Base-by-base conservation (phyloP, 208 protist genomes). In the Leishmania tropica region DNA sequence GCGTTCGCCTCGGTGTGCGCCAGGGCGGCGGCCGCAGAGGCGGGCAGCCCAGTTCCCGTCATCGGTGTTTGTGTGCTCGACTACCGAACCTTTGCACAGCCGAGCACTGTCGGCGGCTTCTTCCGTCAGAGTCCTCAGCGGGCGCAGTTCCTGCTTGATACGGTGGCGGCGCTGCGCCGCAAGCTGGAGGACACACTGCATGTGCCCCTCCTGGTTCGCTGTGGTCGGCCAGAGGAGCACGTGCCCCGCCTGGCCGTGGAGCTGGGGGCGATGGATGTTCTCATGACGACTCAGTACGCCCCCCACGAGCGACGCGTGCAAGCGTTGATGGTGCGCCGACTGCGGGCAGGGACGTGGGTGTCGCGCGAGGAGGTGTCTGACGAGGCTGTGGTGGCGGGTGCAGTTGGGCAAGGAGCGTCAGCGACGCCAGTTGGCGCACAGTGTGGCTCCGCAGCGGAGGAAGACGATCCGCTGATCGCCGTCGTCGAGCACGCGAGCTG, bases 241-340 rank as follows among this genome's bases (percentile, higher is more conserved):
- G 83, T 98, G 42, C 95, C 95, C 17, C 90, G 93, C 3, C 86
- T 96, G 17, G 88, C 88, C 2, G 84, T 93, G 24, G 92, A 98
- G 89, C 90, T 95, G 56, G 85, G 90, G 10, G 93, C 93, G 24
- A 81, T 75, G 24, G 89, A 94, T 76, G 91, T 98, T 40, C 96
- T 95, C 80, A 45, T 96, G 78, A 96, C 95, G 31, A 98, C 95
- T 77, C 95, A 98, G 84, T 96, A 96, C 83, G 88, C 91, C 15
- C 95, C 95, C 37, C 93, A 97, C 75, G 93, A 97, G 75, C 88
- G 90, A 21, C 76, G 84, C 19, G 92, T 97, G 48, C 95, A 97
- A 78, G 90, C 92, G 51, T 70, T 72, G 24, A 90, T 94, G 74
- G 45, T 92, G 60, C 67, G 48, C 10, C 68, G 77, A 17, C 75